Evolutionary conservation across 176 grass and related monocot genomes (phyloP).

Genomic region (Melocanna baccifera): DNA sequence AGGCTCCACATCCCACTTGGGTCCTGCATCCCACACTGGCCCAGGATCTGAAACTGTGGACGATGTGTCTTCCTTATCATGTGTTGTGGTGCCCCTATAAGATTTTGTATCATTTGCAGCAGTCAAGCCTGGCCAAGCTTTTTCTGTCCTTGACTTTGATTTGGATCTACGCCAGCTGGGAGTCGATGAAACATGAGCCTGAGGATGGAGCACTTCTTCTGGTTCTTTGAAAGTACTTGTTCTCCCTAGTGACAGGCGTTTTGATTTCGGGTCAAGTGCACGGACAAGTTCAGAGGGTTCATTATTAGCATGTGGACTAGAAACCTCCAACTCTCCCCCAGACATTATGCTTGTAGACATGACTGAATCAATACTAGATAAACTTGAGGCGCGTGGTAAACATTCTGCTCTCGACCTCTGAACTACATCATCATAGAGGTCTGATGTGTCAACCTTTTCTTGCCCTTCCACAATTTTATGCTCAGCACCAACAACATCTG

Average conservation of each 20-base stretch:
- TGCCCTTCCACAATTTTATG: slow-evolving; percentile 46
- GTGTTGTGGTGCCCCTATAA: slow-evolving; percentile 53
- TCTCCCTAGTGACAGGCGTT: slow-evolving; percentile 81
- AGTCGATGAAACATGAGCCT: slow-evolving; percentile 69
- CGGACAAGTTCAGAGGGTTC: slow-evolving; percentile 88
- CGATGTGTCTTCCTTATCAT: slow-evolving; percentile 91
- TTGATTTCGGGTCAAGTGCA: slow-evolving; percentile 75
- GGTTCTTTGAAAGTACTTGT: slow-evolving; percentile 65
- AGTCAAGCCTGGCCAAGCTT: slow-evolving; percentile 51
- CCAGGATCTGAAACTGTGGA: slow-evolving; percentile 95
- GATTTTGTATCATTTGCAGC: slow-evolving; percentile 54
- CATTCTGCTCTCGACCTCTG: slow-evolving; percentile 72
- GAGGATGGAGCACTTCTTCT: slow-evolving; percentile 89
- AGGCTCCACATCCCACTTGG: slow-evolving; percentile 80
- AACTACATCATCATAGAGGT: slow-evolving; percentile 75
- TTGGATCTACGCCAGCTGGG: slow-evolving; percentile 85
- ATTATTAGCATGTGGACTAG: slow-evolving; percentile 58
- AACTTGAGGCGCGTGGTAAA: slow-evolving; percentile 85
- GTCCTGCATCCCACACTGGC: slow-evolving; percentile 80
- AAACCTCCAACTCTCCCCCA: slow-evolving; percentile 53
- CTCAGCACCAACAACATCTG: slow-evolving; percentile 40
- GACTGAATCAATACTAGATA: slow-evolving; percentile 94
- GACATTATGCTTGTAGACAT: slow-evolving; percentile 79
- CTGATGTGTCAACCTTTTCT: slow-evolving; percentile 49
- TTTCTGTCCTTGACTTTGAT: slow-evolving; percentile 85